A percentile compares a stretch with the other conserved stretches of the same genome.
These are phyloP conservation scores for Chlamydomonas eustigma DNA, from an alignment of 139 green algal genomes.

Conservation along the genomic window DNA sequence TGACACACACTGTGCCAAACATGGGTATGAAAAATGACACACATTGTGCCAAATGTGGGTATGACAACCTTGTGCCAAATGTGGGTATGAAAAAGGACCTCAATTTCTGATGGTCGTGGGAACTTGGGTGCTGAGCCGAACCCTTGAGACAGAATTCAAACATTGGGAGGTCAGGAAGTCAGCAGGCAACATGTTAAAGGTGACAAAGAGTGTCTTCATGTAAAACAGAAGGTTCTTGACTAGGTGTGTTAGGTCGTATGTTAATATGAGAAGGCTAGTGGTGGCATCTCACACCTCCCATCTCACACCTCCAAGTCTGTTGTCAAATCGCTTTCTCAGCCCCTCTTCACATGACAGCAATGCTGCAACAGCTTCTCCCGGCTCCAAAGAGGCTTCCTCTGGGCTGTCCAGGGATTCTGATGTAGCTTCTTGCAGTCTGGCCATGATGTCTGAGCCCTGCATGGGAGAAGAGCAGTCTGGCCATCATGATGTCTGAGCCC, in stretches of 20 bases:
- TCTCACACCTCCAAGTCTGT: slow-evolving; percentile 1
- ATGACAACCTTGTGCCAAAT: slow-evolving; percentile 22
- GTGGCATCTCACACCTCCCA: no score
- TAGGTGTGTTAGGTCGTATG: no score
- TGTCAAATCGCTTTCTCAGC: slow-evolving; percentile 6
- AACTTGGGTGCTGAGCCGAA: slow-evolving; percentile 90
- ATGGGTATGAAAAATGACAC: no score
- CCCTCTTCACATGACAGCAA: not conserved
- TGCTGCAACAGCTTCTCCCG: not conserved
- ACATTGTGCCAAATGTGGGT: no score
- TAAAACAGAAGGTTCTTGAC: no score
- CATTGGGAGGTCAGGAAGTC: no score
- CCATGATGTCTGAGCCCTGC: slow-evolving; percentile 40
- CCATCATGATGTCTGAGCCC: slow-evolving; percentile 42
- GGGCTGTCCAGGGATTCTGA: not conserved
- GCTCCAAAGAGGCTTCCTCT: not conserved
- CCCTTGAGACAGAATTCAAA: no score
- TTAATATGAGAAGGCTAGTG: no score
- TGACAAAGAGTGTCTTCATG: no score
- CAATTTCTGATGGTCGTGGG: slow-evolving; percentile 78
- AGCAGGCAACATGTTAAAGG: no score
- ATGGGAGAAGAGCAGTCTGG: not conserved
- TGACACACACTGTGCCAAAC: no score
- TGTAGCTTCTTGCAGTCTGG: slow-evolving; percentile 46
- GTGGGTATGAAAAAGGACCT: slow-evolving; percentile 52